Evolutionary conservation across 2,329 filamentous ascomycete genomes (phyloP).

Genomic region (Oidium heveae): DNA sequence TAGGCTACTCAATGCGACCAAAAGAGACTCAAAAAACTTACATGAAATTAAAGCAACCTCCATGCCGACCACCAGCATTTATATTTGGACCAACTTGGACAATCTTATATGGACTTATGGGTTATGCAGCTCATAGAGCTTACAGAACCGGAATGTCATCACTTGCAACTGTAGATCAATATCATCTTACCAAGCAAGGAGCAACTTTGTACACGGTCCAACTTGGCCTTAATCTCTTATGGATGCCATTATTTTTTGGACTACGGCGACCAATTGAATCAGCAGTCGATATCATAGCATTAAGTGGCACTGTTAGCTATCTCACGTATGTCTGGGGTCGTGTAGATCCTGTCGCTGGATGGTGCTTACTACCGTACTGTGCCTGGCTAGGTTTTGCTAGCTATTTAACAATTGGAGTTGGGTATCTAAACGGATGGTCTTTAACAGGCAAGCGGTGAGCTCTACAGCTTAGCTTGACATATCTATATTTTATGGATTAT

Average conservation of each 20-base stretch:
- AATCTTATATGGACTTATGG: slow-evolving; percentile 51
- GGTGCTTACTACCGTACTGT: slow-evolving; percentile 56
- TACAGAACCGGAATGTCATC: slow-evolving; percentile 23
- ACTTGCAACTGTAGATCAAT: slow-evolving; percentile 6
- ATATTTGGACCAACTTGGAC: slow-evolving; percentile 41
- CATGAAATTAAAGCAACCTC: slow-evolving; percentile 39
- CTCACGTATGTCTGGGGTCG: slow-evolving; percentile 52
- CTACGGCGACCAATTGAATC: slow-evolving; percentile 47
- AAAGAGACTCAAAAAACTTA: slow-evolving; percentile 36
- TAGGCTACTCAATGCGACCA: slow-evolving; percentile 41
- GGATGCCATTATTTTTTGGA: slow-evolving; percentile 89
- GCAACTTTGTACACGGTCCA: slow-evolving; percentile 69
- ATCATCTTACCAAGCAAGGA: slow-evolving; percentile 29
- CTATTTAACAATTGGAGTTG: slow-evolving; percentile 50
- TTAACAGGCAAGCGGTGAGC: slow-evolving; percentile 17
- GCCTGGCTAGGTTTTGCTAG: slow-evolving; percentile 73
- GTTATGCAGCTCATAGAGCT: slow-evolving; percentile 65
- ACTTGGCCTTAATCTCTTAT: slow-evolving; percentile 60
- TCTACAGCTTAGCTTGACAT: background rate
- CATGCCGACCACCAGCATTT: slow-evolving; percentile 31
- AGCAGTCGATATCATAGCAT: slow-evolving; percentile 45
- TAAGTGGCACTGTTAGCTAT: slow-evolving; percentile 48
- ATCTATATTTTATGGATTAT: too few species aligned
- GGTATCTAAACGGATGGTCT: slow-evolving; percentile 44
- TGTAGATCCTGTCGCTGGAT: slow-evolving; percentile 47